Evolutionary conservation across 129 eudicot species (phyloP).

Genomic region (Flaveria ramosissima): DNA sequence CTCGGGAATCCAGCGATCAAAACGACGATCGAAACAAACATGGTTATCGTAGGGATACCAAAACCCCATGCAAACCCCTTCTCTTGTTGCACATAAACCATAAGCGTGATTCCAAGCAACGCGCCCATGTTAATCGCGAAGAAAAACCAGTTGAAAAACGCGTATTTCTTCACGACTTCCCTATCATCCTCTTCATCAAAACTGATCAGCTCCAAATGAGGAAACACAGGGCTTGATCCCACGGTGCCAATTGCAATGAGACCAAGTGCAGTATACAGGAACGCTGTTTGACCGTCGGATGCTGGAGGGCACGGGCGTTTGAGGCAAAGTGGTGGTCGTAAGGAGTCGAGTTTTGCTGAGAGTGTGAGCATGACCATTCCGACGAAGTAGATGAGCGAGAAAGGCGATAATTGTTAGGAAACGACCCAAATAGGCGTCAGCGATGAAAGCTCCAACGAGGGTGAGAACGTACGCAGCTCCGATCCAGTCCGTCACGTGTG

Average conservation of each 20-base stretch:
- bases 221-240: conserved; percentile 96
- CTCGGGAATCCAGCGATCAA: conserved; percentile 52
- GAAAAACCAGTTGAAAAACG: conserved; percentile 90
- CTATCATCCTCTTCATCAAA: conserved; percentile 55
- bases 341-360: conserved; percentile 59
- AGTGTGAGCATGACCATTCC: conserved; percentile 80
- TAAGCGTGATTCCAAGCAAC: conserved; percentile 62
- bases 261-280: conserved; percentile 64
- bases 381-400: conserved; percentile 66
- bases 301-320: conserved; percentile 62
- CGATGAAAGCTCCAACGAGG: conserved; percentile 78
- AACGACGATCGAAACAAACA: conserved; percentile 49
- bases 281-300: conserved; percentile 49
- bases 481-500: conserved; percentile 85
- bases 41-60: conserved; percentile 59
- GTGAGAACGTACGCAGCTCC: conserved; percentile 82
- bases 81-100: conserved; percentile 67
- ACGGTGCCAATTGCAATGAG: conserved; percentile 90
- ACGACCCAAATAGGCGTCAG: conserved; percentile 89
- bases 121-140: conserved; percentile 90
- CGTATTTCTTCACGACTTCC: conserved; percentile 58
- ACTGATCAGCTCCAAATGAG: conserved; percentile 92
- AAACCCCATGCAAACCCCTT: conserved; percentile 80
- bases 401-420: conserved; percentile 70
- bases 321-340: conserved; percentile 69